Base-by-base conservation (phyloP, 805 yeast genomes). In the Candida peoriensis region DNA sequence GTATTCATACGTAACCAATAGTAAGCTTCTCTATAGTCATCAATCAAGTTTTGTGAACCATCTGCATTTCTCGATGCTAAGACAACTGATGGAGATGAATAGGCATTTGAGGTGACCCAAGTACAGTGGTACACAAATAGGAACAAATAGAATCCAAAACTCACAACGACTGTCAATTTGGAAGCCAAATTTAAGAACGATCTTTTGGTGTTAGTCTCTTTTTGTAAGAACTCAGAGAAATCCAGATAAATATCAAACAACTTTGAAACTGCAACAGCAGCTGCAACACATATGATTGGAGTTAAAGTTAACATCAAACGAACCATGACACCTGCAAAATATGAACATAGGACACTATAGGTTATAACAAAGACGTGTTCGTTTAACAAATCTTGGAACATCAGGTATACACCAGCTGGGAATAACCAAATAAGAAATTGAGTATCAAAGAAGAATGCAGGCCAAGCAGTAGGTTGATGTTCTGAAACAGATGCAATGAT, bases 391-490 rank as follows among this genome's bases (percentile, higher is more conserved):
- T 93, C 96, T 60, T 84, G 84, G 74, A 93, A 84, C 48, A 90
- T 72, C 47, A 93, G 63, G 65, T 84, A 93, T 32, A 94, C 82
- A 44, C 98, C 99, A 6, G 89, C 97, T 34, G 99, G 98, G 85
- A 93, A 93, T 48, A 93, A 70, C 98, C 98, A 94, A 52, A 90
- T 85, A 63, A 93, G 70, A 70, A 90, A 76, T 52, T 79, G 85
- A 33, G 93, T 81, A 60, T 93, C 98, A 58, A 90, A 86, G 74
- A 87, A 93, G 61, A 93, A 94, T 10, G 97, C 78, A 9, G 97
- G 95, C 99, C 99, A 93, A 4, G 98, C 96, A n/a, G 97, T 90
- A 40, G 99, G 99, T 70, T 93, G 99, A 69, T 93, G 99, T 67
- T 93, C 99, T 11, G 96, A 86, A 24, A 93, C 98, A 4, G 97